Base-by-base conservation (phyloP, 352 stramenopile species). In the Phytophthora sp. region DNA sequence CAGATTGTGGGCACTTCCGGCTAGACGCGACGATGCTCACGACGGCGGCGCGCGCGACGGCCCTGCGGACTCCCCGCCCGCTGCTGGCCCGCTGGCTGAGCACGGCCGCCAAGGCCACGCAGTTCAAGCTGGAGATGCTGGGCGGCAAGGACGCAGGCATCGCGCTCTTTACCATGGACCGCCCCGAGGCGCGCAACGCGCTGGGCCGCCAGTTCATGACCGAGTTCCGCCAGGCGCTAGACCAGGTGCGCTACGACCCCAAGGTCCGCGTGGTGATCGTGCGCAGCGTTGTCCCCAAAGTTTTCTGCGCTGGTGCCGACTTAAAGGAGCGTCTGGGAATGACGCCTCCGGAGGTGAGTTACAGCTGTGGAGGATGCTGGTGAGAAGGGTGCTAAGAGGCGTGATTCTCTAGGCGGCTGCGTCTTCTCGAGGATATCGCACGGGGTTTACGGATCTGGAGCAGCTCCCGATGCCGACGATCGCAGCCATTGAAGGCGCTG, bases 381-480 rank as follows among this genome's bases (percentile, higher is more conserved):
- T 21, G 12, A 12, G 18, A 42, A 10, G 46, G 31, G 9, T 8
- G 15, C 5, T 17, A 13, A 15, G 18, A 67, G 17, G 23, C 66
- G n/a, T 52, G 12, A 53, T 8, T 1, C 23, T 45, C 4, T n/a
- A 77, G 73, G 67, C 69, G 2, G 74, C 67, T 5, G 62, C 51
- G 12, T 72, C 30, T 10, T 78, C 53, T 21, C 45, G 88, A 68
- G 35, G 80, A 66, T 51, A 97, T 84, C 85, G 94, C 27, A 85
- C 67, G 20, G 82, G 86, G 4, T 97, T 98, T 57, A 87, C 83
- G 5, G 79, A 91, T 35, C 62, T 98, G 13, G 85, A 94, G 26
- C 76, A 92, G 55, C 74, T 98, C 11, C 91, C 92, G 5, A 97
- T 97, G 80, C 95, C 95, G 17, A 96, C 93, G 3, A 97, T 98